Evolutionary conservation across 306 rosid genomes (phyloP).

Genomic region (Trifolium dubium): DNA sequence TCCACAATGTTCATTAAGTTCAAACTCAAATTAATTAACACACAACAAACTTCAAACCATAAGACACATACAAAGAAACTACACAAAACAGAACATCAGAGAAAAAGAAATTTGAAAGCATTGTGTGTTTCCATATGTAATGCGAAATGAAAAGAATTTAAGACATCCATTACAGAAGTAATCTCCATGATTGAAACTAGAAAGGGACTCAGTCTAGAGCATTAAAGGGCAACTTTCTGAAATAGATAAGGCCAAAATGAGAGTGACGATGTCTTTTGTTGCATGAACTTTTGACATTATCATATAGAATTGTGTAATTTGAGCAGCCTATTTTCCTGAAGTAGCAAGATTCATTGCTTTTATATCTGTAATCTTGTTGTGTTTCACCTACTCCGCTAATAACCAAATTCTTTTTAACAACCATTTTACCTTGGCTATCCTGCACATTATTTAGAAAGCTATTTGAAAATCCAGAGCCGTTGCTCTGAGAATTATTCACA

Average conservation of each 20-base stretch:
- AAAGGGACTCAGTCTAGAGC: conserved; percentile 44
- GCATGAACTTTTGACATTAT: conserved; percentile 58
- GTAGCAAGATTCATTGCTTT: conserved; percentile 57
- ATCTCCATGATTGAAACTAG: neutral
- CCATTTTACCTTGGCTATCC: conserved; percentile 65
- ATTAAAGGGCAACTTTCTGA: conserved; percentile 38
- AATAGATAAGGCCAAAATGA: conserved; percentile 32
- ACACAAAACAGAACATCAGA: neutral
- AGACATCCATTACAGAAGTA: conserved; percentile 23
- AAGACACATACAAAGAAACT: neutral
- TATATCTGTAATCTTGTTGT: conserved; percentile 65
- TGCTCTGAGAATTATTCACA: conserved; percentile 44
- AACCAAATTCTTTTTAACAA: conserved; percentile 59
- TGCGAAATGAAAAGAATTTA: conserved; percentile 9
- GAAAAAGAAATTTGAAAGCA: neutral
- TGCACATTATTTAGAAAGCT: conserved; percentile 73
- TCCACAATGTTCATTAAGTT: neutral
- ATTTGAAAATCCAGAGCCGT: conserved; percentile 44
- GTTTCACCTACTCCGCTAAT: conserved; percentile 69
- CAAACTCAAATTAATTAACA: conserved; percentile 8
- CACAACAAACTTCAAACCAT: neutral
- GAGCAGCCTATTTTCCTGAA: conserved; percentile 76
- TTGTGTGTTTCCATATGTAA: neutral
- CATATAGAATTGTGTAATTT: conserved; percentile 74
- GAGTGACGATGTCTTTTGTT: conserved; percentile 27